Base-by-base conservation (phyloP, 768 basidiomycete genomes). In the Suillus alpinus region DNA sequence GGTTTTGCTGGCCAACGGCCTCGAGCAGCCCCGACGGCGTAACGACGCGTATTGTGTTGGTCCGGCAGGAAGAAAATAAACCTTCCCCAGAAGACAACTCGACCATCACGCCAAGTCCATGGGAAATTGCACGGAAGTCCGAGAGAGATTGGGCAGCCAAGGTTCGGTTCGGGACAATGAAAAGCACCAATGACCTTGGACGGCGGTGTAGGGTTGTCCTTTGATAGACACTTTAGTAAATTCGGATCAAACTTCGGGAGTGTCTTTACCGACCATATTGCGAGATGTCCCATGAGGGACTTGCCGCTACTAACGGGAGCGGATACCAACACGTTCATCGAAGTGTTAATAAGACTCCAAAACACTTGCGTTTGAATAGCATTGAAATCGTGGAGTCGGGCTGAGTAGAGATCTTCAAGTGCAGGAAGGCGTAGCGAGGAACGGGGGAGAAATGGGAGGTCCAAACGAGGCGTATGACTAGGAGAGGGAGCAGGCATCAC, bases 351-450 rank as follows among this genome's bases (percentile, higher is more conserved):
- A 16, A 91, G 66, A 43, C 86, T 85, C 93, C 96, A 98, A 71
- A 91, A 92, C 7, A 84, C 78, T 64, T 98, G 96, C 0, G 91
- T 92, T 69, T 99, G 97, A 1, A 97, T 86, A 1, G 87, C 84
- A 67, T 94, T 97, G 70, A 98, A 81, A 34, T 81, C 80, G 26
- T 75, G 77, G 31, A 89, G 63, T 47, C 75, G 79, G 2, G 73
- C 68, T 14, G 79, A 71, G 64, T 88, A 81, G 2, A 80, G 61
- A 20, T 77, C 73, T 65, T 81, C 77, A 4, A 91, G 69, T 2
- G 69, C 60, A 0, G 77, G 72, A 64, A 65, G 62, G 61, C 85
- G 78, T 14, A 92, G 68, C 6, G 80, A 77, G 16, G 82, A 81
- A 29, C 84, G 76, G 6, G 83, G 72, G 8, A 98, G 81, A 71